phyloP scores from a whole-genome alignment of 371 early-diverging fungal genomes.

The Mucor circinelloides region DNA sequence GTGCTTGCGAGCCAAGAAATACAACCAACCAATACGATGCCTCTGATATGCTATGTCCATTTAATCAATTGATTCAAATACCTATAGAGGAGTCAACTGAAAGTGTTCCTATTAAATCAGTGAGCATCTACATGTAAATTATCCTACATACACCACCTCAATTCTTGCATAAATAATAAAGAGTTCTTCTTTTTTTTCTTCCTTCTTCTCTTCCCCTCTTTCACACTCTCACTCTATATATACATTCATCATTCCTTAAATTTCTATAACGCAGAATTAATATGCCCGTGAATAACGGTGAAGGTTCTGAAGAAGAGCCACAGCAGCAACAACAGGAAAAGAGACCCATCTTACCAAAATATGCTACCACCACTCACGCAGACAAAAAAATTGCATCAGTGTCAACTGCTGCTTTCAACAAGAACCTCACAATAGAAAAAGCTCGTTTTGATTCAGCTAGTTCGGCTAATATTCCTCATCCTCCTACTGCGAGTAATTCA shows the following conservation, averaged over 20 bases:
- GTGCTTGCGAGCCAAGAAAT: conserved; percentile 46
- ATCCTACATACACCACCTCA: neutral
- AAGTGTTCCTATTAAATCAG: neutral
- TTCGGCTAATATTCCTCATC: conserved; percentile 19
- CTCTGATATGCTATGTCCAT: conserved; percentile 53
- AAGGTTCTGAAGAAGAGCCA: conserved; percentile 29
- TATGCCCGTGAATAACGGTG: conserved; percentile 24
- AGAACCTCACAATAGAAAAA: conserved; percentile 45
- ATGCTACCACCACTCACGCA: conserved; percentile 11
- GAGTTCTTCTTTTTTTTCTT: neutral
- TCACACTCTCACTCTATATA: neutral
- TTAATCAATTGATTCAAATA: conserved; percentile 19
- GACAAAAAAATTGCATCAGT: conserved; percentile 28
- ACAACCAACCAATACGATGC: conserved; percentile 35
- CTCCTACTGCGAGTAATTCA: conserved; percentile 8
- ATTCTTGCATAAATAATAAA: neutral
- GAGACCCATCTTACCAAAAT: conserved; percentile 14
- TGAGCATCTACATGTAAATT: neutral
- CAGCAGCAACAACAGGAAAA: conserved; percentile 7
- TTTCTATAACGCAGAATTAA: conserved; percentile 7
- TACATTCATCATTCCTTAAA: neutral
- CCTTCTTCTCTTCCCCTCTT: neutral
- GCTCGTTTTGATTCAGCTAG: conserved; percentile 21
- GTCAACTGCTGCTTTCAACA: conserved; percentile 22
- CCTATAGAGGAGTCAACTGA: neutral